Conservation (phyloP, 2,329 filamentous ascomycete species). For the Penicillium sclerotiorum region DNA sequence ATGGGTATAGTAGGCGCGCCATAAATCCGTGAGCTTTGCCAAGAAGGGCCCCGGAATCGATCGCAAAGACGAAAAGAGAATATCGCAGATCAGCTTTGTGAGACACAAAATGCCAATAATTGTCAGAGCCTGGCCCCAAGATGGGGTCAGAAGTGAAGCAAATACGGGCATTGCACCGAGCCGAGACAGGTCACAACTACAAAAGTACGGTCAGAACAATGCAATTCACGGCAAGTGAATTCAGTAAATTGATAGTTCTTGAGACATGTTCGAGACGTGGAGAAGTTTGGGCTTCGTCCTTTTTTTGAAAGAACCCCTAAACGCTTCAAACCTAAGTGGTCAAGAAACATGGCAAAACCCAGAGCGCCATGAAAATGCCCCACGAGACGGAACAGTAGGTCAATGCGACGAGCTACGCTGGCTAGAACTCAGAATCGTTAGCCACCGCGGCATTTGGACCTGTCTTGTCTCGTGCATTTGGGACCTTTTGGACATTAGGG, state of each 20-base stretch:
- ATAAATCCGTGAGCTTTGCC: conserved; percentile 20
- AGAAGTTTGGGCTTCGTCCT: background rate
- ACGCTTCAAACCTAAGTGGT: background rate
- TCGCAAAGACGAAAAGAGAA: conserved; percentile 14
- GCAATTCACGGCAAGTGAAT: background rate
- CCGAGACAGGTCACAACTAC: background rate
- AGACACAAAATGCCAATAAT: conserved; percentile 11
- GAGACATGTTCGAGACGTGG: background rate
- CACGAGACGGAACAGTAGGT: background rate
- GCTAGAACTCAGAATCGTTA: background rate
- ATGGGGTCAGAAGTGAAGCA: conserved; percentile 2
- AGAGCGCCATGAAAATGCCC: background rate
- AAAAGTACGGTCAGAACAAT: background rate
- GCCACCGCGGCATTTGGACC: background rate
- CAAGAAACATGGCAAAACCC: background rate
- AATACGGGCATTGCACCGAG: background rate
- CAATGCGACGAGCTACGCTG: background rate
- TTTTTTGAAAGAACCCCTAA: background rate
- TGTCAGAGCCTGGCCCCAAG: conserved; percentile 11
- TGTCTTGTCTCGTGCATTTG: background rate
- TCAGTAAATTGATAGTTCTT: background rate
- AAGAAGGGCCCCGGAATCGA: conserved; percentile 17
- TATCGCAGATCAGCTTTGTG: conserved; percentile 14
- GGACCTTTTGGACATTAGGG: too few relatives aligned
- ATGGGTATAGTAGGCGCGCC: conserved; percentile 16